These are phyloP conservation scores for Chrysanthemum seticuspe DNA, from an alignment of 129 eudicot species.

Conservation along the genomic window DNA sequence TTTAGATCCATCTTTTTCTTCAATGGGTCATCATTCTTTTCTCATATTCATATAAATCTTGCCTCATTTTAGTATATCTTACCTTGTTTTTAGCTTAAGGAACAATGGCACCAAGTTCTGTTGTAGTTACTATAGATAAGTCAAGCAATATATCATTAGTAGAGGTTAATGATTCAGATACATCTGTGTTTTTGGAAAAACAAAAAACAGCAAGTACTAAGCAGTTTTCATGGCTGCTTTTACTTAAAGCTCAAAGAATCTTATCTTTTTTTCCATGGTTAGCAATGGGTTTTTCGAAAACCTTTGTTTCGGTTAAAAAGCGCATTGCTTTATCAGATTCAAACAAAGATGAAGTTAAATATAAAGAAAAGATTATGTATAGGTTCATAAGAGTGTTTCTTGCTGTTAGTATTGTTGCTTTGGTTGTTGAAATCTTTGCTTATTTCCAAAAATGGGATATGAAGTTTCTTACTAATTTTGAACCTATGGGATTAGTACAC, in stretches of 20 bases:
- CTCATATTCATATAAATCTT: background rate
- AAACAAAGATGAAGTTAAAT: conserved; percentile 58
- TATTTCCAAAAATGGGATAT: conserved; percentile 75
- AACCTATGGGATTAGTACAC: conserved; percentile 50
- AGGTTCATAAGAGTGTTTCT: conserved; percentile 67
- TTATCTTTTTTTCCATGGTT: conserved; percentile 54
- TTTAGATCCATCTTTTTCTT: background rate
- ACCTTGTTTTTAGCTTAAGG: conserved; percentile 10
- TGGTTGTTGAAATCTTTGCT: conserved; percentile 69
- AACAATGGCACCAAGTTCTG: conserved; percentile 53
- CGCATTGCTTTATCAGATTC: conserved; percentile 58
- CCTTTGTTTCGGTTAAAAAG: conserved; percentile 46
- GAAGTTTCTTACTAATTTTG: conserved; percentile 51
- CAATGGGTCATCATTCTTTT: conserved; percentile 21
- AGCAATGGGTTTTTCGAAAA: conserved; percentile 40
- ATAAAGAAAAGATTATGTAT: conserved; percentile 65
- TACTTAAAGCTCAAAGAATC: conserved; percentile 62
- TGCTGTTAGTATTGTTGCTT: conserved; percentile 56
- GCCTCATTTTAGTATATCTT: background rate
- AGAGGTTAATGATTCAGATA: conserved; percentile 40
- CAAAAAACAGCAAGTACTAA: conserved; percentile 72
- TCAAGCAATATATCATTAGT: conserved; percentile 46
- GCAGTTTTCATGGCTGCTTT: conserved; percentile 66
- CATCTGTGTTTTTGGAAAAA: conserved; percentile 50
- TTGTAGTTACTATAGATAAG: conserved; percentile 48